Evolutionary conservation across 1,284 basidiomycete species (phyloP).

Genomic region (Athelia psychrophila): DNA sequence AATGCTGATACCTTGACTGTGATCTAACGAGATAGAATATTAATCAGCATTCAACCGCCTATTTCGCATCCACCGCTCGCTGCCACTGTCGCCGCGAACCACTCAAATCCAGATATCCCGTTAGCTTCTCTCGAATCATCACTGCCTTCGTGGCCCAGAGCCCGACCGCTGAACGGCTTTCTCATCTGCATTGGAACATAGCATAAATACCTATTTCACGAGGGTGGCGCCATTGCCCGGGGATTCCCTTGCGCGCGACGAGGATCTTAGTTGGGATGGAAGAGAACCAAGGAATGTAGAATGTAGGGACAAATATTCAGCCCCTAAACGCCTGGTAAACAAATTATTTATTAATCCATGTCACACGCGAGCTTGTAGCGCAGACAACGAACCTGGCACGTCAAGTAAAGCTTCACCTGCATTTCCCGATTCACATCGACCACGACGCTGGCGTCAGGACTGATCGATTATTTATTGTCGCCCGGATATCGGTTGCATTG

Average conservation of each 20-base stretch:
- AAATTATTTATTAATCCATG: too few species aligned
- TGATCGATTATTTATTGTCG: too few species aligned
- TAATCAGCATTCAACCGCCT: conserved; percentile 20
- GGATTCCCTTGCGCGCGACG: conserved; percentile 59
- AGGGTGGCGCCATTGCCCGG: conserved; percentile 67
- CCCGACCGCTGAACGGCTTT: conserved; percentile 20
- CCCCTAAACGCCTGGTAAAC: conserved; percentile 65
- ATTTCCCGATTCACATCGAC: conserved; percentile 72
- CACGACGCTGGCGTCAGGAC: conserved; percentile 44
- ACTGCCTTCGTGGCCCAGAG: conserved; percentile 21
- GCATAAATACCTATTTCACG: conserved; percentile 58
- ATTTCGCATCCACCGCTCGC: conserved; percentile 25
- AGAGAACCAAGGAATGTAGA: conserved; percentile 51
- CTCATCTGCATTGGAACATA: conserved; percentile 13
- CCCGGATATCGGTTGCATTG: too few species aligned
- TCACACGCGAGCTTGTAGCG: too few species aligned
- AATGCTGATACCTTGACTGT: too few species aligned
- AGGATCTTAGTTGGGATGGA: conserved; percentile 28
- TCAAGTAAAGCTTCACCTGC: conserved; percentile 77
- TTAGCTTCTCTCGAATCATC: conserved; percentile 18
- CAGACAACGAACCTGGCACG: conserved; percentile 51
- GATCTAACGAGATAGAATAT: too few species aligned
- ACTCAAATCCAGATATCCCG: conserved; percentile 2
- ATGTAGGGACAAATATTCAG: conserved; percentile 81
- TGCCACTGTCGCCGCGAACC: conserved; percentile 19